A percentile compares a stretch with the other conserved stretches of the same genome.
phyloP scores from a whole-genome alignment of 2,329 filamentous ascomycete species.

The Zymoseptoria crescenta region DNA sequence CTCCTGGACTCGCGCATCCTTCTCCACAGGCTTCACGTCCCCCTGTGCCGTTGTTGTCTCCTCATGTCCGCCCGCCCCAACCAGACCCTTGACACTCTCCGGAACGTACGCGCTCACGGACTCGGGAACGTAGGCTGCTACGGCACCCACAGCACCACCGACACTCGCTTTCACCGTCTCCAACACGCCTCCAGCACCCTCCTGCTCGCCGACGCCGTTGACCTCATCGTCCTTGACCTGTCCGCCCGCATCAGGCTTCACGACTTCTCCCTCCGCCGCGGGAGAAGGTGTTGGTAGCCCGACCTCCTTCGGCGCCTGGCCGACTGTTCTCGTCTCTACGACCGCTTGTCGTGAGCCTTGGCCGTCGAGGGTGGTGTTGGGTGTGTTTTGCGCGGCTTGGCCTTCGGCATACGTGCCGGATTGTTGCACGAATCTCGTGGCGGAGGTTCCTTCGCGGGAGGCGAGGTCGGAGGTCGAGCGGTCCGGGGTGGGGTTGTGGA shows the following conservation, averaged over 20 bases:
- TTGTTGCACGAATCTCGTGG: conserved; percentile 36
- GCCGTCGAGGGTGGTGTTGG: conserved; percentile 35
- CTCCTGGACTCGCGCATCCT: conserved; percentile 26
- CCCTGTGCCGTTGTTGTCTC: conserved; percentile 7
- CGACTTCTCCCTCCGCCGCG: not conserved
- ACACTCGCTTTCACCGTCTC: conserved; percentile 13
- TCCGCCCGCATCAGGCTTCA: not conserved
- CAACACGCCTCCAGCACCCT: conserved; percentile 30
- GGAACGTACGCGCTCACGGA: not conserved
- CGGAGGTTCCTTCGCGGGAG: conserved; percentile 33
- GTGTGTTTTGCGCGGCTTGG: conserved; percentile 36
- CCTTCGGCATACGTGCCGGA: conserved; percentile 37
- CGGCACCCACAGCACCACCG: conserved; percentile 14
- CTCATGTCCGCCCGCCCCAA: conserved; percentile 21
- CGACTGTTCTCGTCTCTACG: conserved; percentile 42
- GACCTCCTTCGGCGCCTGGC: conserved; percentile 43
- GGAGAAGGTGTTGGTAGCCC: not conserved
- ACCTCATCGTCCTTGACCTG: conserved; percentile 26
- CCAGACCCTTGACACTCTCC: conserved; percentile 27
- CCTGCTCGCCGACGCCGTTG: conserved; percentile 36
- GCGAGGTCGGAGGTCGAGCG: conserved; percentile 6
- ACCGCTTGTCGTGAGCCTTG: conserved; percentile 39
- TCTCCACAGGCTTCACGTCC: conserved; percentile 13
- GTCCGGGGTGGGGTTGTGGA: not conserved
- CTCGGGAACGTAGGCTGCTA: conserved; percentile 12